phyloP scores from a whole-genome alignment of 352 stramenopile genomes.

The Pythium utonaiense region DNA sequence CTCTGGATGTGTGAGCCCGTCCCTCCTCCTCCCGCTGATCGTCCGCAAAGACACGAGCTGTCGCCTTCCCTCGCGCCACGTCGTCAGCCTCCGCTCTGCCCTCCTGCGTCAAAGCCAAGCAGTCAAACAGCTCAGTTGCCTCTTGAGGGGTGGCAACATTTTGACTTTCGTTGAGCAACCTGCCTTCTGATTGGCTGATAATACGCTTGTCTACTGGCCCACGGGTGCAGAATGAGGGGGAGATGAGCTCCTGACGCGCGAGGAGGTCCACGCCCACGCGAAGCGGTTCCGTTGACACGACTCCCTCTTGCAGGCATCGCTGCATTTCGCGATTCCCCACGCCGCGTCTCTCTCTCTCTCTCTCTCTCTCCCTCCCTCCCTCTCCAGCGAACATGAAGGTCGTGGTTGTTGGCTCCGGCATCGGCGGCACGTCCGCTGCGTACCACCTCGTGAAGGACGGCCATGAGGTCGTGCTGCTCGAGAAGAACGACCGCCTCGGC shows the following conservation, averaged over 20 bases:
- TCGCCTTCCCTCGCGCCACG: slow-evolving; percentile 1
- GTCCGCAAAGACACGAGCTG: slow-evolving; percentile 19
- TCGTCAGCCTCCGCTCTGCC: neutral
- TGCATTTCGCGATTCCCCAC: slow-evolving; percentile 21
- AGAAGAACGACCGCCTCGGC: slow-evolving; percentile 77
- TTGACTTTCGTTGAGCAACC: neutral
- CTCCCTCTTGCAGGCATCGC: neutral
- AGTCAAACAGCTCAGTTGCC: neutral
- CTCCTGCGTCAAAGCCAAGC: slow-evolving; percentile 11
- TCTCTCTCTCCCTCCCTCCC: neutral
- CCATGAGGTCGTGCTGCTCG: slow-evolving; percentile 77
- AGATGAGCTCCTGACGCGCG: neutral
- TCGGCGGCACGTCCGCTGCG: slow-evolving; percentile 76
- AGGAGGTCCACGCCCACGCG: neutral
- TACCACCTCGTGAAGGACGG: slow-evolving; percentile 84
- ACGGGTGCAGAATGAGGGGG: slow-evolving; percentile 12
- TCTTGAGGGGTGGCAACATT: too few relatives aligned
- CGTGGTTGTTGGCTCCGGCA: slow-evolving; percentile 79
- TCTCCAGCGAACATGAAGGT: slow-evolving; percentile 58
- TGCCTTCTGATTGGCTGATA: slow-evolving; percentile 11
- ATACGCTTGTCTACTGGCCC: neutral
- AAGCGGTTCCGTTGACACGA: slow-evolving; percentile 2
- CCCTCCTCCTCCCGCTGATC: neutral
- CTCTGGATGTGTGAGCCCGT: too few relatives aligned
- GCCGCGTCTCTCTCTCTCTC: neutral